A percentile compares a stretch with the other conserved stretches of the same genome.
phyloP scores from a whole-genome alignment of 1,284 basidiomycete genomes.

The Pterulicium gracile region DNA sequence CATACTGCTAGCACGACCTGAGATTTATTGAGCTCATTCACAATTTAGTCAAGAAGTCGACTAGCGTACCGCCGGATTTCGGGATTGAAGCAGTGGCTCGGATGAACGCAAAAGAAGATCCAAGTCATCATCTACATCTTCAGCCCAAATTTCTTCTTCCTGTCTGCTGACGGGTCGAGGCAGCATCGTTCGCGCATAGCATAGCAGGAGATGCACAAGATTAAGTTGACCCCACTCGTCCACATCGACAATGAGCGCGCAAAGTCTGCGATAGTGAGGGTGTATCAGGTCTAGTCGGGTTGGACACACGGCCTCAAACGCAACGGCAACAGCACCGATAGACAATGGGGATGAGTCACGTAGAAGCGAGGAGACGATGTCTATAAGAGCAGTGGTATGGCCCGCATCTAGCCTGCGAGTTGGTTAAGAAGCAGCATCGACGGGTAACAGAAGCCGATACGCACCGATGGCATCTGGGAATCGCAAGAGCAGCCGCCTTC shows the following conservation, averaged over 20 bases:
- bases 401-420: conserved; percentile 59
- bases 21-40: too few species aligned
- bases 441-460: conserved; percentile 17
- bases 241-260: conserved; percentile 76
- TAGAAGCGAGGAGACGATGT: conserved; percentile 67
- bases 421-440: conserved; percentile 5
- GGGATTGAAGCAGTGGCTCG: conserved; percentile 72
- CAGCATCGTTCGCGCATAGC: conserved; percentile 83
- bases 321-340: conserved; percentile 76
- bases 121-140: conserved; percentile 61
- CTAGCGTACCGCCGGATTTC: conserved; percentile 70
- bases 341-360: conserved; percentile 82
- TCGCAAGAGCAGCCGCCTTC: conserved; percentile 83
- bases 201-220: conserved; percentile 66
- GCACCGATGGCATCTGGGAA: conserved; percentile 80
- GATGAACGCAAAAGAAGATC: conserved; percentile 65
- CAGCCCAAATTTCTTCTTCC: conserved; percentile 15
- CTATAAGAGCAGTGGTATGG: conserved; percentile 64
- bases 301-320: conserved; percentile 79
- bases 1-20: conserved; percentile 71
- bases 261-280: conserved; percentile 79
- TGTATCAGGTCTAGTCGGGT: conserved; percentile 83
- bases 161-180: conserved; percentile 45
- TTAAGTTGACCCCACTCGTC: conserved; percentile 96
- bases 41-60: too few species aligned